Conservation (phyloP, 192 early-diverging fungal genomes). For the Podila epicladia region DNA sequence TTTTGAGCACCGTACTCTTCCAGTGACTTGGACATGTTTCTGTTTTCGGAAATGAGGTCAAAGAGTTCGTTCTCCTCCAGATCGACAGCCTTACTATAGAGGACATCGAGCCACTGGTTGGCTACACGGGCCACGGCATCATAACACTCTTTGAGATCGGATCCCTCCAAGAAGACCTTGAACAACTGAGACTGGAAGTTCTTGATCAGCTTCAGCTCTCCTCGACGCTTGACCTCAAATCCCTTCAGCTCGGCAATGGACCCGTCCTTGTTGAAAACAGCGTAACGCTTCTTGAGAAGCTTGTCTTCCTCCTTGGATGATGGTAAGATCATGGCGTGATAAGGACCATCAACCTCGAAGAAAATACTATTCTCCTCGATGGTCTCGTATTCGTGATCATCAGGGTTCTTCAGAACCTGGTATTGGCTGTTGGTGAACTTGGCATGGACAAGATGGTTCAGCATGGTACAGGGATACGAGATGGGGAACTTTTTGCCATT, state of each 20-base stretch:
- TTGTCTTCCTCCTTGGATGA: conserved; percentile 96
- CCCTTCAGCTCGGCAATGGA: conserved; percentile 96
- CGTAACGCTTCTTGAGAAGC: conserved; percentile 97
- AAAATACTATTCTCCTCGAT: conserved; percentile 96
- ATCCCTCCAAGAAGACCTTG: conserved; percentile 90
- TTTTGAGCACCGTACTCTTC: conserved; percentile 96
- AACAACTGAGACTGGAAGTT: conserved; percentile 97
- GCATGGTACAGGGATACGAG: conserved; percentile 97
- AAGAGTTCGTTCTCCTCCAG: conserved; percentile 90
- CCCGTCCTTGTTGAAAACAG: conserved; percentile 97
- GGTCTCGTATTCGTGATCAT: conserved; percentile 68
- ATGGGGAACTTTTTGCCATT: conserved; percentile 85
- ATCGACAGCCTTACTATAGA: conserved; percentile 85
- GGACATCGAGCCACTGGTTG: conserved; percentile 94
- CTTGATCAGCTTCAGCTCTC: conserved; percentile 98
- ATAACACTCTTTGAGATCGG: conserved; percentile 89
- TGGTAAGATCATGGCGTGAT: conserved; percentile 97
- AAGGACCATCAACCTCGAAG: conserved; percentile 99
- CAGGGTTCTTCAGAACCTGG: conserved; percentile 75
- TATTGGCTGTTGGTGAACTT: conserved; percentile 99
- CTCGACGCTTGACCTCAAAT: conserved; percentile 98
- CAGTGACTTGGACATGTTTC: conserved; percentile 94
- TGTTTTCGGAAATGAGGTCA: conserved; percentile 97
- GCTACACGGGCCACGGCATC: conserved; percentile 87
- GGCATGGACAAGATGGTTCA: conserved; percentile 96